Percentiles rank a stretch among this genome's conserved stretches.
Evolutionary conservation across 208 protist species (phyloP).

Genomic region (Leishmania arabica): DNA sequence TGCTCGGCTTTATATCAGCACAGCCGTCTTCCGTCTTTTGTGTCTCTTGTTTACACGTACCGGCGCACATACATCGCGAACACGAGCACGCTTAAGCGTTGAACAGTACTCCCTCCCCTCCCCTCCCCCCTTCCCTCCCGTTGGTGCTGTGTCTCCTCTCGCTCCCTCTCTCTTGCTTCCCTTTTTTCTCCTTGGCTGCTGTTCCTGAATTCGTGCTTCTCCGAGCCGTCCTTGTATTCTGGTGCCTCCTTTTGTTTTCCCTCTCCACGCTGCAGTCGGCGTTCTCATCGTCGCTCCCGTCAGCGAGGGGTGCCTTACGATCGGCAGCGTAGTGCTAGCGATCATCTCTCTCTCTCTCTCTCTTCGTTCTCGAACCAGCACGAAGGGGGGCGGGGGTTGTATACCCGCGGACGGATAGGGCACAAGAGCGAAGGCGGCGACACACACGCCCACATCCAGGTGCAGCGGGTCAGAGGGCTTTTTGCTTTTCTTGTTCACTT

Average conservation of each 20-base stretch:
- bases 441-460: neutral
- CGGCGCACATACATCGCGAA: neutral
- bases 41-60: neutral
- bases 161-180: neutral
- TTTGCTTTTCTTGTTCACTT: neutral
- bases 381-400: neutral
- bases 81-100: neutral
- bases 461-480: neutral
- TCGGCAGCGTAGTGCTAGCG: neutral
- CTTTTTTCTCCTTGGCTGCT: neutral
- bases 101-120: neutral
- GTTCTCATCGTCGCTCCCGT: neutral
- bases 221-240: neutral
- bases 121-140: neutral
- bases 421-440: neutral
- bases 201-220: neutral
- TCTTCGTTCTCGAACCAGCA: neutral
- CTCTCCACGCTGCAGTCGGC: neutral
- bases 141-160: neutral
- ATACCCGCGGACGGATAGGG: neutral
- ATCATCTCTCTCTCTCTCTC: neutral
- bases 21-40: neutral
- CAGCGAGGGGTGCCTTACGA: neutral
- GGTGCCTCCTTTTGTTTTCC: neutral
- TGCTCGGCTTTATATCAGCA: neutral